Conservation (phyloP, 2,329 filamentous ascomycete species). For the Alternaria metachromatica region DNA sequence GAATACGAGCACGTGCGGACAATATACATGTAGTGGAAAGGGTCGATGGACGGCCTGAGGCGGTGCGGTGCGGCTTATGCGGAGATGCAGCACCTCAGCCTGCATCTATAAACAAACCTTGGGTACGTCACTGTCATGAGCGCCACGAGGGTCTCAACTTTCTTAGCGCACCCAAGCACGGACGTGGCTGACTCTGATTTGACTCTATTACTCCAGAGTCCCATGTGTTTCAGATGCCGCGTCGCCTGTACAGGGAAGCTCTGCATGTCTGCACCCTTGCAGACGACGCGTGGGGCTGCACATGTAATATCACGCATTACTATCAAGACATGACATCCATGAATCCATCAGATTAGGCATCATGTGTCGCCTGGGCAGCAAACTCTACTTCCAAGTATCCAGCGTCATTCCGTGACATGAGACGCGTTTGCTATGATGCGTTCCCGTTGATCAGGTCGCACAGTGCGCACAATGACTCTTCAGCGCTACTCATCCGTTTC, state of each 20-base stretch:
- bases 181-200: constrained; percentile 24
- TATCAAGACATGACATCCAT: constrained; percentile 5
- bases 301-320: constrained; percentile 5
- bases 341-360: background rate
- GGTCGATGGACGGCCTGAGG: constrained; percentile 7
- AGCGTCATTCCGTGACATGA: background rate
- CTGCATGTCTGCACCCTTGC: background rate
- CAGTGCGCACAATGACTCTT: background rate
- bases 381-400: background rate
- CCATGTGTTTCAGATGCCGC: constrained; percentile 1
- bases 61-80: constrained; percentile 12
- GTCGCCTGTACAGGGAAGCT: background rate
- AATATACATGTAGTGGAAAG: background rate
- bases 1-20: constrained; percentile 20
- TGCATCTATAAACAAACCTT: constrained; percentile 21
- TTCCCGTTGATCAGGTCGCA: background rate
- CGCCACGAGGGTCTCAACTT: constrained; percentile 11
- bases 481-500: constrained; percentile 19
- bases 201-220: constrained; percentile 5
- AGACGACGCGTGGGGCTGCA: constrained; percentile 5
- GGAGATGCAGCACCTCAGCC: background rate
- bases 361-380: constrained; percentile 1
- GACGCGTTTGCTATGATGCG: background rate
- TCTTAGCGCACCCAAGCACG: constrained; percentile 7
- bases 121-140: constrained; percentile 20